Evolutionary conservation across 1,284 basidiomycete genomes (phyloP), one percentile per base, ranked within the genome.

Genomic region (Marasmius sp.): DNA sequence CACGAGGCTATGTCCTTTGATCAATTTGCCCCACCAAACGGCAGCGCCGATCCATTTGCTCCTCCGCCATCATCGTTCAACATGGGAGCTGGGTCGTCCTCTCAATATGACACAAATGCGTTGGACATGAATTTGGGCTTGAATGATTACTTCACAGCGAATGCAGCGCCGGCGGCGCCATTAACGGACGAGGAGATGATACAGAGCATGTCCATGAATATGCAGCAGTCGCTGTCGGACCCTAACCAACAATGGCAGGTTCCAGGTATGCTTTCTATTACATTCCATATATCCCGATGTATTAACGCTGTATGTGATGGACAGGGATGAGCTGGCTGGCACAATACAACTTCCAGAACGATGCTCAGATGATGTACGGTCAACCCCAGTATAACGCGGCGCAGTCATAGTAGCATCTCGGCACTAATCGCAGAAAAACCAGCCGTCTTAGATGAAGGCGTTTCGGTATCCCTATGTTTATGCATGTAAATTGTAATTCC

Each of bases 1-100:
- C 72, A 75, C 36, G 72, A 75, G 34, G 76, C 79, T 11, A 70
- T 80, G n/a, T 81, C 81, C 1, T 84, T 84, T 65, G 79, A 83
- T 56, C 77, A 72, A 56, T 83, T 84, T 64, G 78, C 79, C 6
- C 77, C 80, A 22, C 37, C 57, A 9, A 54, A 50, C n/a, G 59
- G 59, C 6, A 57, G 22, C 18, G 54, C 58, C 39, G 62, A 64
- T 45, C 59, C 62, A 16, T 64, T 64, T 51, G 27, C 53, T 27
- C 58, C 57, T 34, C 20, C 56, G 36, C 61, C n/a, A 36, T 58
- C 27, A 27, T 27, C 27, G 33, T 36, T 50, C 34, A 50, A 56
- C 18, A 49, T 47, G 37, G 41, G 49, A 33, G 55, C 52, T 34
- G 27, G 18, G 9, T 43, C 48, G 50, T 33, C 33, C 50, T 27